Evolutionary conservation across 441 rosid species (phyloP).

Genomic region (Hura crepitans): DNA sequence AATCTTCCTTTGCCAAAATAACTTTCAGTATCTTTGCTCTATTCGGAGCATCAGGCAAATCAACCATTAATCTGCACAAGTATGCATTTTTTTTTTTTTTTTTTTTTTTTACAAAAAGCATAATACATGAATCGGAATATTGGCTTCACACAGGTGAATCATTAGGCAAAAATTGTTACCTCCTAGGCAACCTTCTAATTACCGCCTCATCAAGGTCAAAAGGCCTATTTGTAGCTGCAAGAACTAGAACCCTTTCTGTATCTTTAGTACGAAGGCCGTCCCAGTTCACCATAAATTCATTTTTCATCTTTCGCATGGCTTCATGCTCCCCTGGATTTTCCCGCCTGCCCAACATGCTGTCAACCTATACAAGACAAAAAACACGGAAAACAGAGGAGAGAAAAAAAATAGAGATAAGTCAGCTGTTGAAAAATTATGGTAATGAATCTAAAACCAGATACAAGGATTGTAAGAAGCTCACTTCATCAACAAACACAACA

Average conservation of each 20-base stretch:
- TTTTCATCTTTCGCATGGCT: slow-evolving; percentile 96
- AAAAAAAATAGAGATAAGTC: background rate
- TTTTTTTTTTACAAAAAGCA: background rate
- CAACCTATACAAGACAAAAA: slow-evolving; percentile 49
- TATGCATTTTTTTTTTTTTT: background rate
- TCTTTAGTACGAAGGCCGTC: slow-evolving; percentile 86
- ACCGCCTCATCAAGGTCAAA: slow-evolving; percentile 97
- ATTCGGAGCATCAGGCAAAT: slow-evolving; percentile 81
- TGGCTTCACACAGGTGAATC: background rate
- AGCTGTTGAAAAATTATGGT: background rate
- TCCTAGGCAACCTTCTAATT: slow-evolving; percentile 80
- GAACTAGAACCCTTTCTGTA: slow-evolving; percentile 74
- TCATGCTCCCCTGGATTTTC: slow-evolving; percentile 95
- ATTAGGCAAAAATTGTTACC: slow-evolving; percentile 33
- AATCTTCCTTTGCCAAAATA: slow-evolving; percentile 78
- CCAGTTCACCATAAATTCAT: slow-evolving; percentile 96
- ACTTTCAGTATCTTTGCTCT: slow-evolving; percentile 80
- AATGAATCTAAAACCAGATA: background rate
- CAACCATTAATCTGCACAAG: slow-evolving; percentile 70
- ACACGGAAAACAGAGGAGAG: background rate
- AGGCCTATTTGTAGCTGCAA: slow-evolving; percentile 93
- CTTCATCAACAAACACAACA: slow-evolving; percentile 93
- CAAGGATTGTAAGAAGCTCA: slow-evolving; percentile 28
- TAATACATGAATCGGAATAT: background rate
- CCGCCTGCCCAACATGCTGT: slow-evolving; percentile 91